Conservation (phyloP, 495 filamentous ascomycete species). For the Lophium mytilinum region DNA sequence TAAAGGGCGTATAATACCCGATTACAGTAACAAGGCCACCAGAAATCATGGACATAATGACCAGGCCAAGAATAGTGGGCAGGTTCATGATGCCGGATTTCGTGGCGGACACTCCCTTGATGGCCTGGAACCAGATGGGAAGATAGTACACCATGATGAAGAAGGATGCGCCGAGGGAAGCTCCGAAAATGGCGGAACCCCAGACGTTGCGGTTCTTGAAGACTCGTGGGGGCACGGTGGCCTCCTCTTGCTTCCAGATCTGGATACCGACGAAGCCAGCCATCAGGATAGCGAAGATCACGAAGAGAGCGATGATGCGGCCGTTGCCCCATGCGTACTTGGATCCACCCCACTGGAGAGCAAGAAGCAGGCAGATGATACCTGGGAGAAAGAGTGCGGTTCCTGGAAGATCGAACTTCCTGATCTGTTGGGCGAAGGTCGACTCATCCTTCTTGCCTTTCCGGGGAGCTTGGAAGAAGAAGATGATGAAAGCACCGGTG, state of each 20-base stretch:
- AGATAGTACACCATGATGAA: slow-evolving; percentile 28
- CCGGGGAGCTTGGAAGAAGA: slow-evolving; percentile 29
- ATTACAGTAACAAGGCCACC: slow-evolving; percentile 46
- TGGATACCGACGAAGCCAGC: slow-evolving; percentile 42
- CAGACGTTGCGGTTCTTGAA: slow-evolving; percentile 32
- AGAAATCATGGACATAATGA: slow-evolving; percentile 38
- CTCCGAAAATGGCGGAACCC: slow-evolving; percentile 25
- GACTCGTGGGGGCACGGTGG: slow-evolving; percentile 35
- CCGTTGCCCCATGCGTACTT: slow-evolving; percentile 47
- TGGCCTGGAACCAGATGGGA: slow-evolving; percentile 67
- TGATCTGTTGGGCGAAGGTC: slow-evolving; percentile 20
- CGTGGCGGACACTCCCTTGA: slow-evolving; percentile 48
- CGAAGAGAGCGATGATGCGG: slow-evolving; percentile 47
- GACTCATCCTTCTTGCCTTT: slow-evolving; percentile 13
- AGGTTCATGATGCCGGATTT: slow-evolving; percentile 55
- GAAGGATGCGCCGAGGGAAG: slow-evolving; percentile 30
- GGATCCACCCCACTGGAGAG: slow-evolving; percentile 53
- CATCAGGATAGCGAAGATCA: slow-evolving; percentile 40
- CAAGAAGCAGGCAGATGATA: slow-evolving; percentile 48
- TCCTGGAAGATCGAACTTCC: slow-evolving; percentile 32
- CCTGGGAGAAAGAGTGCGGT: slow-evolving; percentile 43
- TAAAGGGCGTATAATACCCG: slow-evolving; percentile 61
- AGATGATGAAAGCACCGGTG: slow-evolving; percentile 32
- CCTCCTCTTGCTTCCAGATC: slow-evolving; percentile 34
- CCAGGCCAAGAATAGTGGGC: slow-evolving; percentile 43